A percentile compares a stretch with the other conserved stretches of the same genome.
Evolutionary conservation across 2,329 filamentous ascomycete species (phyloP).

Genomic region (Sporothrix brunneoviolacea): DNA sequence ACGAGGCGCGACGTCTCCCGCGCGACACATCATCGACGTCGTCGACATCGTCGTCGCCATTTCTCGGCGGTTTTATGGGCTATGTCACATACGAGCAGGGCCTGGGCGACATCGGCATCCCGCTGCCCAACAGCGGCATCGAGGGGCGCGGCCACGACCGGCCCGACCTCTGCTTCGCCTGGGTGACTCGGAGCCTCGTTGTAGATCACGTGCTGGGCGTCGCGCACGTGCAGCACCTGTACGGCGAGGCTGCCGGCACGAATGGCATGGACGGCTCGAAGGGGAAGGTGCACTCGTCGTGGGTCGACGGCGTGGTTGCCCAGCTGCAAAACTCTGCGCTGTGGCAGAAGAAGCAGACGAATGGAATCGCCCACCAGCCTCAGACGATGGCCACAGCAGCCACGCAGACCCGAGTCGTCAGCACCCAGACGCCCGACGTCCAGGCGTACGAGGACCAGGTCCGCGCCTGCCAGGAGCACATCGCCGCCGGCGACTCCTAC

Average conservation of each 20-base stretch:
- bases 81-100: constrained; percentile 83
- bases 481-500: constrained; percentile 74
- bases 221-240: constrained; percentile 61
- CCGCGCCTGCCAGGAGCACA: constrained; percentile 60
- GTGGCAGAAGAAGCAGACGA: constrained; percentile 20
- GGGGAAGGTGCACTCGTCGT: constrained; percentile 19
- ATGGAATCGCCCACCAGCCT: too few relatives aligned
- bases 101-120: constrained; percentile 51
- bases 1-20: constrained; percentile 19
- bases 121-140: constrained; percentile 21
- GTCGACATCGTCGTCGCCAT: constrained; percentile 42
- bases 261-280: not conserved
- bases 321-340: constrained; percentile 25
- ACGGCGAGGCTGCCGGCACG: constrained; percentile 22
- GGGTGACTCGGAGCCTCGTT: constrained; percentile 70
- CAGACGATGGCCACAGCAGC: not conserved
- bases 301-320: constrained; percentile 37
- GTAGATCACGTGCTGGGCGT: constrained; percentile 61
- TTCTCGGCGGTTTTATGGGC: constrained; percentile 78
- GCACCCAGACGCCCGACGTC: constrained; percentile 36
- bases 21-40: accelerated
- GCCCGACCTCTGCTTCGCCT: constrained; percentile 69
- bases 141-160: constrained; percentile 31
- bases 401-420: not conserved
- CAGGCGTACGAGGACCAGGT: constrained; percentile 60